Evolutionary conservation across 1,139 yeast genomes (phyloP), one percentile per base, ranked within the genome.

Genomic region (Yamadazyma membranifaciens): DNA sequence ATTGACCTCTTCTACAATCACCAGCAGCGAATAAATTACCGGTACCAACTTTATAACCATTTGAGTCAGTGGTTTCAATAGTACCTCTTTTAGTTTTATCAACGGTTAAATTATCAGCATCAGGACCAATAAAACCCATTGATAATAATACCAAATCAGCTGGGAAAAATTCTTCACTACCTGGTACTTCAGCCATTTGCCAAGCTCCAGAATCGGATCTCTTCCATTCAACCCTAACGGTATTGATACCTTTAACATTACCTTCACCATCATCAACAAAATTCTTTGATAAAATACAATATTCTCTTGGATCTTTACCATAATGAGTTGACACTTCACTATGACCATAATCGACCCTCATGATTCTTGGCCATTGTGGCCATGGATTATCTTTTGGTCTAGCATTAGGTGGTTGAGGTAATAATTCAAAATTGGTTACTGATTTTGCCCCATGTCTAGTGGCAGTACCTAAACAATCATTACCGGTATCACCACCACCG

Each of bases 401-500:
- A 45, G 80, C 75, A 31, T 77, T 75, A 37, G 97, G 89, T 48
- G 98, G 98, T 57, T 83, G 81, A 46, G 98, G 98, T 56, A 92
- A 75, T 60, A 92, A 75, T 70, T 92, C 98, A 63, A 92, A 92
- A 76, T 92, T 92, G 51, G 86, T 79, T 41, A 92, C 96, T n/a
- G 95, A 85, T 62, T 86, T 83, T 49, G 98, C 98, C 31, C 96
- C 97, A 61, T 92, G 98, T 69, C 98, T 85, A 34, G 95, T 92
- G 25, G 97, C 81, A 31, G 98, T 92, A 68, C 98, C 98, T 60
- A 92, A 79, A 78, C 98, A 92, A 74, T 92, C 98, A 61, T 92
- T 92, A 80, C 98, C 98, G 34, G 98, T 92, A 65, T 92, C 98
- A 79, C 98, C 98, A 73, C 98, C 98, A 59, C 98, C 98, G 72